Evolutionary conservation across 768 basidiomycete species (phyloP), one percentile per base, ranked within the genome.

Genomic region (Tricholoma terreum): DNA sequence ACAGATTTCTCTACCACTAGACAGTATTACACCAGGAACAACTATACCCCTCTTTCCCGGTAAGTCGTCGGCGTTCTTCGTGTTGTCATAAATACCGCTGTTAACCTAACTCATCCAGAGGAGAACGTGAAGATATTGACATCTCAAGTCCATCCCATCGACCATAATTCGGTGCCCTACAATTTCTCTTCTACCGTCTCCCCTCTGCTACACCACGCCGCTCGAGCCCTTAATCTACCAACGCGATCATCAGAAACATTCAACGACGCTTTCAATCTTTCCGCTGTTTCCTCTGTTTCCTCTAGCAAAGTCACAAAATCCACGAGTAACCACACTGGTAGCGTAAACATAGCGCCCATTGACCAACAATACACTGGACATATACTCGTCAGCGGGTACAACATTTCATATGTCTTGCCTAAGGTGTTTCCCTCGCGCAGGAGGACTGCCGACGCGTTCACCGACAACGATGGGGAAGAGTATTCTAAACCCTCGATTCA

Each of bases 71-170:
- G 48, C 42, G 6, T 31, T 27, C 46, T 45, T 50, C 45, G 12
- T 40, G 31, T 52, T 11, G 27, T 17, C 34, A 35, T 35, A 35
- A 35, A 7, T 7, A 10, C 12, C 3, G 8, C 34, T 49, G 46
- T 49, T n/a, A 31, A 31, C 46, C 9, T 49, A 17, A 53, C 24
- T 43, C 43, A 31, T 36, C 6, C 63, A 90, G 90, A 92, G 85
- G 89, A 89, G 60, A 90, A 87, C 65, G 73, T 92, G 58, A 90
- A 89, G 69, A 80, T 92, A 48, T 67, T 89, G 42, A 79, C 81
- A 7, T 87, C 87, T 8, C 82, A 89, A 67, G 82, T 90, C 3
- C 90, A 92, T 62, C 90, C 91, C 7, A 73, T 92, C 33, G 88
- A 92, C 71, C 74, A 70, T 55, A 81, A 82, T 58, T 89, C 86